Percentiles rank a stretch among this genome's conserved stretches.
Conservation (phyloP, 2,329 filamentous ascomycete genomes). For the Blumeriella jaapii region DNA sequence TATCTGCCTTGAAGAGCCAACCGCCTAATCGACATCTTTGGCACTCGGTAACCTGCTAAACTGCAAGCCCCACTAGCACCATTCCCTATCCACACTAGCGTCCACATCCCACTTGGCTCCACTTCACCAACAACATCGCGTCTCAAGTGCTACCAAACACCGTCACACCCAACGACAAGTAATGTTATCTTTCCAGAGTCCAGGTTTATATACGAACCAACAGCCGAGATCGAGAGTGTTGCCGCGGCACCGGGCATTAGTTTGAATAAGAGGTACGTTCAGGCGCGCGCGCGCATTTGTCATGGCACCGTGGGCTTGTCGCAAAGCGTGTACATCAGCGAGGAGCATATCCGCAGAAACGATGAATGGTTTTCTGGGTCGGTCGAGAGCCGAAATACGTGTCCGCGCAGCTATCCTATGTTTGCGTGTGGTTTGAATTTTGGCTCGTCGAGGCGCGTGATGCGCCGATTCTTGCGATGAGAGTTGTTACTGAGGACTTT, state of each 20-base stretch:
- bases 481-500: neutral
- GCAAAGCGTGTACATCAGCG: neutral
- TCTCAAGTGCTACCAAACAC: neutral
- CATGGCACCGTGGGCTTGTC: neutral
- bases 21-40: no score
- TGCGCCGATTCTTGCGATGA: neutral
- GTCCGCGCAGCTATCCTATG: no score
- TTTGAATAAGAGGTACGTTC: neutral
- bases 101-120: no score
- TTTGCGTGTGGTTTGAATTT: neutral
- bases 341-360: no score
- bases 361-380: neutral
- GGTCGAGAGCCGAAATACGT: neutral
- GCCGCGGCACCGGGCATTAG: neutral
- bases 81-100: no score
- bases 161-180: neutral
- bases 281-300: neutral
- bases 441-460: conserved; percentile 2
- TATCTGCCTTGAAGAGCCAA: no score
- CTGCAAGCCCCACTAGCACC: no score
- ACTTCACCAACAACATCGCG: neutral
- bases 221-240: neutral
- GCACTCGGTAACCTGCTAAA: no score
- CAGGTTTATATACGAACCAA: neutral
- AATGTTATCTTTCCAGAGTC: neutral